Evolutionary conservation across 129 eudicot species (phyloP), one percentile per base, ranked within the genome.

Genomic region (Flaveria sonorensis): DNA sequence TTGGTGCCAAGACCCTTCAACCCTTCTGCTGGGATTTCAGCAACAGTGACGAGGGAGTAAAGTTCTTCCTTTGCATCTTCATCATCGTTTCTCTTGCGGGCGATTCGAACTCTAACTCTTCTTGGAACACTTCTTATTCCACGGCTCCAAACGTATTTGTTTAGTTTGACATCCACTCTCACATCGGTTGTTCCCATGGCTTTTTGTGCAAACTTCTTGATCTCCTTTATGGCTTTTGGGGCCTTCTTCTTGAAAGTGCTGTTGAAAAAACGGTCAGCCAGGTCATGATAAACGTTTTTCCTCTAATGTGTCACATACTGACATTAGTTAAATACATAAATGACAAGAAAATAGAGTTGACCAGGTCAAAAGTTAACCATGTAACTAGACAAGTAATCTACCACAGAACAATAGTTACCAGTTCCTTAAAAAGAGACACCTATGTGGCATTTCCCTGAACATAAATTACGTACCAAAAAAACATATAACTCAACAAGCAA

Each of bases 51-150:
- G 40, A 89, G 89, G 0, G 95, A 89, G 88, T 86, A 89, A 16
- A 89, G 88, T 77, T 89, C 95, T 75, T 89, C 91, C 81, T 85
- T 89, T 11, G 95, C 91, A 57, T 89, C 95, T 78, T 89, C 95
- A 28, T 87, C 95, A 2, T 89, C 95, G 4, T 89, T 89, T 64
- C 95, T 85, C 81, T 89, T 89, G 70, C 95, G 89, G 10, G 95
- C 95, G 20, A 89, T 85, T n/a, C 95, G 85, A 45, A 89, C 95
- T 61, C 95, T 75, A 64, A 89, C 81, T 75, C 91, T 81, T 79
- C 95, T 82, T 18, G 95, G 95, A 36, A 89, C 95, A 72, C 95
- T 86, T 77, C 91, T 70, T 79, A 89, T 89, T 5, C 95, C 95
- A 57, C 91, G 78, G 80, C 91, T 86, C 95, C 95, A 89, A 15